Evolutionary conservation across 768 basidiomycete species (phyloP).

Genomic region (Collybiopsis luxurians): DNA sequence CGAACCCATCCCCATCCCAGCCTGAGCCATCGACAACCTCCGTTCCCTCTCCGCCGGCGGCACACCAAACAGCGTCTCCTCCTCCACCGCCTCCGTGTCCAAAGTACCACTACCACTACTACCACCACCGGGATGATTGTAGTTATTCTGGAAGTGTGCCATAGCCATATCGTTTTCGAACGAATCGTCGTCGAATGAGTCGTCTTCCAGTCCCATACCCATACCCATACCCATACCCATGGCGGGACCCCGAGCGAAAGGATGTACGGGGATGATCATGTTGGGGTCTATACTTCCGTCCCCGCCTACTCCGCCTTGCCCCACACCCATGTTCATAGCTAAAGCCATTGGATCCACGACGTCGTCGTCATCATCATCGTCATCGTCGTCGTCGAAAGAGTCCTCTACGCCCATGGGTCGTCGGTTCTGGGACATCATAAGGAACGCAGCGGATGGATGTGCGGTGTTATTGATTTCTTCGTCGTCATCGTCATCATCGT

Average conservation of each 20-base stretch:
- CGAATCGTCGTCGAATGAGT: conserved; percentile 52
- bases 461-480: conserved; percentile 54
- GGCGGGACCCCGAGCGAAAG: conserved; percentile 59
- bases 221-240: conserved; percentile 45
- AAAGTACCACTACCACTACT: too few species aligned
- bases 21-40: neutral
- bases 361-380: conserved; percentile 31
- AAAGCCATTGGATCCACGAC: neutral
- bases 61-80: conserved; percentile 74
- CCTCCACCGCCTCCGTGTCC: too few species aligned
- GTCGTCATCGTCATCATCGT: conserved; percentile 55
- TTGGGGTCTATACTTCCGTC: conserved; percentile 20
- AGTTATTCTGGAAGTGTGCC: neutral
- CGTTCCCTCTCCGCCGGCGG: conserved; percentile 48
- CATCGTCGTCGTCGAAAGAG: conserved; percentile 39
- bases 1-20: too few species aligned
- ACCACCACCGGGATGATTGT: conserved; percentile 11
- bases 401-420: conserved; percentile 10
- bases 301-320: too few species aligned
- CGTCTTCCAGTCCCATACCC: conserved; percentile 51
- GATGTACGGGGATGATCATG: conserved; percentile 44
- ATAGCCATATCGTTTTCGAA: conserved; percentile 35
- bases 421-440: conserved; percentile 46
- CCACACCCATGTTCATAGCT: neutral
- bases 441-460: conserved; percentile 70